phyloP scores from a whole-genome alignment of 257 asterid genomes.

The Primulina eburnea region DNA sequence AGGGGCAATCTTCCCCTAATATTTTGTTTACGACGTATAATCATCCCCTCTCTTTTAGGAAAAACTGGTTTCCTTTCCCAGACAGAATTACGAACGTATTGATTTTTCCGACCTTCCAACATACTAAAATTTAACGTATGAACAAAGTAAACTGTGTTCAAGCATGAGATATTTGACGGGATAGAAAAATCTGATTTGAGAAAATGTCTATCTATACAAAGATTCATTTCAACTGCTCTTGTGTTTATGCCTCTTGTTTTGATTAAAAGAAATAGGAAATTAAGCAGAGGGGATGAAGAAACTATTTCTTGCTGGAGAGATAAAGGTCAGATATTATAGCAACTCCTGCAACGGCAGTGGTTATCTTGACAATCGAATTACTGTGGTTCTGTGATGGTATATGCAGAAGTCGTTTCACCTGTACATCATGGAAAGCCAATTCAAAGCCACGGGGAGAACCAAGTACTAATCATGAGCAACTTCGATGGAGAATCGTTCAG shows the following conservation, averaged over 20 bases:
- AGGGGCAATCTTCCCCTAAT: no score
- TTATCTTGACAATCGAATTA: slow-evolving; percentile 38
- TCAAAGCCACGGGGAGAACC: neutral
- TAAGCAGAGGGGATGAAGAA: neutral
- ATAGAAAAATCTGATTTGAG: neutral
- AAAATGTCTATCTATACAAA: neutral
- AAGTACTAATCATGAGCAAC: slow-evolving; percentile 5
- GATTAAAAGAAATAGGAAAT: neutral
- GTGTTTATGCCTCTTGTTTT: neutral
- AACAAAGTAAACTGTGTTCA: no score
- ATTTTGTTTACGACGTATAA: no score
- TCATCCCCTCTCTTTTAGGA: no score
- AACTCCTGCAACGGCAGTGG: slow-evolving; percentile 55
- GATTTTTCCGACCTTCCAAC: no score
- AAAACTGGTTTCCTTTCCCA: no score
- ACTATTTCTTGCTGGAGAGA: slow-evolving; percentile 63
- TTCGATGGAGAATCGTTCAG: neutral
- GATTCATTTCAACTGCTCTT: neutral
- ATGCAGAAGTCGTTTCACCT: slow-evolving; percentile 55
- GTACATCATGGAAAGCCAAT: slow-evolving; percentile 11
- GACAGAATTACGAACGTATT: no score
- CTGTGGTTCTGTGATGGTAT: slow-evolving; percentile 41
- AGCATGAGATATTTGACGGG: no score
- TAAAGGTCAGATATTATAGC: slow-evolving; percentile 66
- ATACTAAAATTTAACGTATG: no score